Conservation (phyloP, 2,329 filamentous ascomycete species). For the Penicillium palitans region DNA sequence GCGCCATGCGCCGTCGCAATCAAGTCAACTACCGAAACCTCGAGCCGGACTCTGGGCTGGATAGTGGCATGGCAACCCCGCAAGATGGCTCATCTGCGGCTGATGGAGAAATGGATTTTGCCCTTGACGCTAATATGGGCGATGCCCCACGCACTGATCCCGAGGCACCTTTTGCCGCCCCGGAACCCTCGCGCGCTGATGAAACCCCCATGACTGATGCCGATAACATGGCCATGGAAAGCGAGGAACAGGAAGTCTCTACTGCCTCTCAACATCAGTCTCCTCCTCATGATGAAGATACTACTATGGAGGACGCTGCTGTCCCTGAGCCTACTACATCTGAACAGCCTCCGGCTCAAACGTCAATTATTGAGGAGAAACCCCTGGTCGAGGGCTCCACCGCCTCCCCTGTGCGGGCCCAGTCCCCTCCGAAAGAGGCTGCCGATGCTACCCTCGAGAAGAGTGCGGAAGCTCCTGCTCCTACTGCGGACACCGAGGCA, state of each 20-base stretch:
- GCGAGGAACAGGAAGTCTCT: slow-evolving; percentile 32
- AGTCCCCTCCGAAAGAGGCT: slow-evolving; percentile 26
- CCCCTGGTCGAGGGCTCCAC: slow-evolving; percentile 20
- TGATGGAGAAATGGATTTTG: slow-evolving; percentile 46
- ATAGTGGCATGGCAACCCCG: slow-evolving; percentile 53
- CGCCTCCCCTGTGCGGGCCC: slow-evolving; percentile 18
- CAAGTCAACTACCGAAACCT: slow-evolving; percentile 64
- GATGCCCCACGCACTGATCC: slow-evolving; percentile 40
- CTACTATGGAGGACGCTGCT: slow-evolving; percentile 40
- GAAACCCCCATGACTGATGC: slow-evolving; percentile 35
- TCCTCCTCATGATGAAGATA: slow-evolving; percentile 38
- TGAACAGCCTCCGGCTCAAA: slow-evolving; percentile 20
- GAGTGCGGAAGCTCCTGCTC: slow-evolving; percentile 5
- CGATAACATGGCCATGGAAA: slow-evolving; percentile 34
- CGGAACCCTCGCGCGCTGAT: slow-evolving; percentile 33
- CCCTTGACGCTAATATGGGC: slow-evolving; percentile 42
- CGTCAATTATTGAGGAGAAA: slow-evolving; percentile 19
- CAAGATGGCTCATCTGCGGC: slow-evolving; percentile 44
- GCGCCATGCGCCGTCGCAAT: slow-evolving; percentile 52
- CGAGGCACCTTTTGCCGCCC: slow-evolving; percentile 33
- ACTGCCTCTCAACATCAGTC: slow-evolving; percentile 34
- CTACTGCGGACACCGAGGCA: slow-evolving; percentile 17
- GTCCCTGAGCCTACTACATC: slow-evolving; percentile 21
- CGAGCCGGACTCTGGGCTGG: slow-evolving; percentile 54
- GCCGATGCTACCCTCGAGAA: slow-evolving; percentile 14